Evolutionary conservation across 257 asterid species (phyloP), one percentile per base, ranked within the genome.

Genomic region (Solanum boliviense): DNA sequence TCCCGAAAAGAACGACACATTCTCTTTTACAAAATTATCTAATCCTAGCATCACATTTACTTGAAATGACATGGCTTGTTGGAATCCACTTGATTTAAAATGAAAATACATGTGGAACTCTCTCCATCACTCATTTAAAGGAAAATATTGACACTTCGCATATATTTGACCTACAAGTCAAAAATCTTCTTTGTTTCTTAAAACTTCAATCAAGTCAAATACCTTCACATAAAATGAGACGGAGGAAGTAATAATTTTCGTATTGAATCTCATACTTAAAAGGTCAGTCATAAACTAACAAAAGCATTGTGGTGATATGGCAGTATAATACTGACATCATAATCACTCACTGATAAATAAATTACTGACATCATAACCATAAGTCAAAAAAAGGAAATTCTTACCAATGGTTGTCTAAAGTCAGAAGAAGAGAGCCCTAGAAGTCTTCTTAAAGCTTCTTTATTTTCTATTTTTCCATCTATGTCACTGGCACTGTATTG

Each of bases 381-480:
- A 68, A 44, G n/a, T 67, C 23, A 18, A 32, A 86, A 2, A 23
- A 72, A n/a, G 84, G 46, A 35, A 29, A 58, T 62, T 89, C 89
- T 88, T 93, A 95, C 99, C 98, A 97, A 91, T 58, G 99, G 99
- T 87, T 91, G 97, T 60, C 94, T 88, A 84, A 52, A 32, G 52
- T 91, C 91, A 72, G 89, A 86, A 90, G 94, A 93, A 89, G 98
- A 93, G 90, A 97, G 90, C 62, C 94, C 89, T 6, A 95, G 93
- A 84, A 88, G 91, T 90, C 94, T 94, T 92, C 95, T 93, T 91
- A 97, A 91, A 91, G 95, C 96, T 88, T 91, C 93, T 92, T 97
- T 95, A 88, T 97, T 97, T 91, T 93, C 94, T 76, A 91, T 91
- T 92, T 96, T 97, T 86, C 98, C 99, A 65, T 91, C 94, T 71